A percentile compares a stretch with the other conserved stretches of the same genome.
Conservation (phyloP, 139 green algal species). For the Tetraselmis striata region DNA sequence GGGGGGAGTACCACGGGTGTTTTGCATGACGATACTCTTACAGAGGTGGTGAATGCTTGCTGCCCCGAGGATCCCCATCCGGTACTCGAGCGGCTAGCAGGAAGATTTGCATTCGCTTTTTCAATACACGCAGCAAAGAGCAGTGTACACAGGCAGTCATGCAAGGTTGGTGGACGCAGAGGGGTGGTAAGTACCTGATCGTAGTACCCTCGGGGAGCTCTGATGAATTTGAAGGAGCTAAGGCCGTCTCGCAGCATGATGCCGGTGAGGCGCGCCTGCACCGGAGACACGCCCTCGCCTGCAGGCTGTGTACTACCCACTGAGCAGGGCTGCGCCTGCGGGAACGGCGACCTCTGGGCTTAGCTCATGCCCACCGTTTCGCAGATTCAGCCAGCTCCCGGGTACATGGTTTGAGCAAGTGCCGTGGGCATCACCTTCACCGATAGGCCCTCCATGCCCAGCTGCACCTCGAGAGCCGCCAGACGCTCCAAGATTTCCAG, state of each 20-base stretch:
- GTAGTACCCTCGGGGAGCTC: not conserved
- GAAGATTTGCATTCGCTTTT: conserved; percentile 17
- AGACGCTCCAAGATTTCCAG: not conserved
- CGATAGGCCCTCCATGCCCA: not conserved
- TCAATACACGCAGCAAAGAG: too few species aligned
- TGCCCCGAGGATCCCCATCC: not conserved
- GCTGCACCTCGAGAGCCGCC: not conserved
- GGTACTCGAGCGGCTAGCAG: conserved; percentile 16
- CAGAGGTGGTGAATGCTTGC: conserved; percentile 11
- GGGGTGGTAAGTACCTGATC: not conserved
- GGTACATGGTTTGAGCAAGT: too few species aligned
- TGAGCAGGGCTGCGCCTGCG: not conserved
- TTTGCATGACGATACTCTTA: conserved; percentile 28
- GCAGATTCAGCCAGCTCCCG: too few species aligned
- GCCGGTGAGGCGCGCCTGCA: not conserved
- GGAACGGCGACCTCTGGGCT: too few species aligned
- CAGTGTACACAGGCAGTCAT: too few species aligned
- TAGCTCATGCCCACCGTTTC: too few species aligned
- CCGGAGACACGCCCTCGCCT: not conserved
- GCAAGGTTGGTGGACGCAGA: too few species aligned
- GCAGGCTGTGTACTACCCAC: too few species aligned
- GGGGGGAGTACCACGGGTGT: conserved; percentile 16
- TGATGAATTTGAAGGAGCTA: not conserved
- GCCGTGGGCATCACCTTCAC: too few species aligned
- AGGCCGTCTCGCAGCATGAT: not conserved